Conservation (phyloP, 1,284 basidiomycete genomes). For the Neotropicomus parvogracilis region DNA sequence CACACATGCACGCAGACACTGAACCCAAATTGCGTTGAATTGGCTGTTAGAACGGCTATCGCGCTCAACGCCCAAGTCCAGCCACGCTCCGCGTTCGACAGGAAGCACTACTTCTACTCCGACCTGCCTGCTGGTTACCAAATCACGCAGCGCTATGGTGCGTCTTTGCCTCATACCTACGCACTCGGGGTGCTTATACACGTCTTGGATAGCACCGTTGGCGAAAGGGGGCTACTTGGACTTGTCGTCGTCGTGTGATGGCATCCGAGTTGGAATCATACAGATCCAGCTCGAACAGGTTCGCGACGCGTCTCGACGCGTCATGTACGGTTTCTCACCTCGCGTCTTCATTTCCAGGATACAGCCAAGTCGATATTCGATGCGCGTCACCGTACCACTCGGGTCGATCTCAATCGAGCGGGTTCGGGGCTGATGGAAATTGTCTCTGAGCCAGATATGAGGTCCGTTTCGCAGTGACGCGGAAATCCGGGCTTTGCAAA, state of each 20-base stretch:
- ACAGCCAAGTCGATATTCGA: conserved; percentile 88
- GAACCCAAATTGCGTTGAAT: conserved; percentile 76
- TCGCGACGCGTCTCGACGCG: conserved; percentile 11
- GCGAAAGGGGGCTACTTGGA: conserved; percentile 67
- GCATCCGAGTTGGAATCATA: conserved; percentile 69
- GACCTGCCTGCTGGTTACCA: conserved; percentile 95
- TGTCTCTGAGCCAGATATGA: conserved; percentile 91
- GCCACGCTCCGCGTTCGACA: conserved; percentile 79
- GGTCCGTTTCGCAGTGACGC: conserved; percentile 39
- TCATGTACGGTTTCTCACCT: not conserved
- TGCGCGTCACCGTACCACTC: conserved; percentile 50
- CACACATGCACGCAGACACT: conserved; percentile 52
- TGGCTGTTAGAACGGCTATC: conserved; percentile 79
- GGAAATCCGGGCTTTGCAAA: conserved; percentile 7
- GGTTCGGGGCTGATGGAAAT: conserved; percentile 94
- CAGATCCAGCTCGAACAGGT: conserved; percentile 98
- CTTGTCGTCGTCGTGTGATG: conserved; percentile 47
- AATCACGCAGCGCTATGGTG: conserved; percentile 93
- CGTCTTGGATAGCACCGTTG: conserved; percentile 52
- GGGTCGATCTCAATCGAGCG: conserved; percentile 89
- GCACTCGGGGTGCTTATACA: not conserved
- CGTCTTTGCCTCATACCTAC: not conserved
- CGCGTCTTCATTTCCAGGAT: conserved; percentile 54
- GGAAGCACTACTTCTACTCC: conserved; percentile 98
- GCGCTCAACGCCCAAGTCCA: conserved; percentile 78